Evolutionary conservation across 257 asterid genomes (phyloP).

Genomic region (Gynochthodes officinalis): DNA sequence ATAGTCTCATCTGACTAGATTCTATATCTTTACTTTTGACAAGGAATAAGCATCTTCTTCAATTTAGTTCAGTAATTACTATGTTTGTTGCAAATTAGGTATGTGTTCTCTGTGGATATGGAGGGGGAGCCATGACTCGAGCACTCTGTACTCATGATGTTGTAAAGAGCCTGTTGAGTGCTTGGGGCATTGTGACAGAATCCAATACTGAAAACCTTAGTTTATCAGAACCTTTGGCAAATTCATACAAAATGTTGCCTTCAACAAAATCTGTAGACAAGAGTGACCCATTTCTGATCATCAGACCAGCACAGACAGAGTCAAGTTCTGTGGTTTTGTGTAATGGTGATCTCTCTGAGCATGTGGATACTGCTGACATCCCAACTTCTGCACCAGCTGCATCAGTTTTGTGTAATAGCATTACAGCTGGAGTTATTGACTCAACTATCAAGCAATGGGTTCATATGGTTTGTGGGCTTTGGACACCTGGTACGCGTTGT

Average conservation of each 20-base stretch:
- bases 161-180: conserved; percentile 28
- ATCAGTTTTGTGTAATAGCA: conserved; percentile 18
- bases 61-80: background rate
- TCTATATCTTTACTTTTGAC: background rate
- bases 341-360: conserved; percentile 9
- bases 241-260: conserved; percentile 11
- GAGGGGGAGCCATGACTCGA: conserved; percentile 36
- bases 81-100: conserved; percentile 20
- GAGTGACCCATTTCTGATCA: conserved; percentile 16
- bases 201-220: background rate
- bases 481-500: conserved; percentile 31
- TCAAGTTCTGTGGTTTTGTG: background rate
- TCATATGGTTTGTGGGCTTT: conserved; percentile 36
- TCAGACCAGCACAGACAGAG: conserved; percentile 10
- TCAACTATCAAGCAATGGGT: conserved; percentile 32
- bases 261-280: conserved; percentile 10
- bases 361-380: conserved; percentile 7
- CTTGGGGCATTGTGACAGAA: conserved; percentile 17
- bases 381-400: background rate
- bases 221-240: background rate
- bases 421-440: conserved; percentile 20
- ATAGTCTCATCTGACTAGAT: background rate
- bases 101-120: conserved; percentile 36
- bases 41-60: background rate
- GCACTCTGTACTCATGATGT: conserved; percentile 24